These are phyloP conservation scores for Podospora pseudocomata DNA, from an alignment of 495 filamentous ascomycete genomes.

Conservation along the genomic window DNA sequence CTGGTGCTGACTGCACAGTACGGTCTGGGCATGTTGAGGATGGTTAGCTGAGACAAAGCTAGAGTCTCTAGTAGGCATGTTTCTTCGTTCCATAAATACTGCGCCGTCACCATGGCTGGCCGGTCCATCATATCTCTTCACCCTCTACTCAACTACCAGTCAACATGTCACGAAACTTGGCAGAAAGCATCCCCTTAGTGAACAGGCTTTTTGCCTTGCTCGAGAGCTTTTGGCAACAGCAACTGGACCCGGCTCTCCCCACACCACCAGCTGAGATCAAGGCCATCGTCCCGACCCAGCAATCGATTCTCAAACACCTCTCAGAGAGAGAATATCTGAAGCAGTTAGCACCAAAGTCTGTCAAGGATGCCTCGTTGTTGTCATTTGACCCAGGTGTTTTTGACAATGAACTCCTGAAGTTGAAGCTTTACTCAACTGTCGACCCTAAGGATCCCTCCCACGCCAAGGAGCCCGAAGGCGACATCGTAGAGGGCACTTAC, in stretches of 20 bases:
- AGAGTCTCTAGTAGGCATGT: neutral
- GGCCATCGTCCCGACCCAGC: slow-evolving; percentile 18
- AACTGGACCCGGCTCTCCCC: slow-evolving; percentile 21
- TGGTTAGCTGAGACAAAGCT: neutral
- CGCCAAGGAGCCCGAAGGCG: slow-evolving; percentile 25
- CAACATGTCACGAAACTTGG: slow-evolving; percentile 9
- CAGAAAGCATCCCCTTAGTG: slow-evolving; percentile 8
- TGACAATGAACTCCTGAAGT: slow-evolving; percentile 30
- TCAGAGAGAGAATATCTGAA: slow-evolving; percentile 26
- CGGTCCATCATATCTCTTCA: neutral
- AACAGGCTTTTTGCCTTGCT: slow-evolving; percentile 15
- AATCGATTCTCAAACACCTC: slow-evolving; percentile 29
- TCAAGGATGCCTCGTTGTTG: slow-evolving; percentile 26
- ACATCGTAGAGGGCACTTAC: slow-evolving; percentile 33
- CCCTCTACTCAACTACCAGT: neutral
- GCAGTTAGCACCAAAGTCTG: slow-evolving; percentile 23
- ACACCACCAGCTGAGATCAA: slow-evolving; percentile 17
- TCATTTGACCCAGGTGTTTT: slow-evolving; percentile 36
- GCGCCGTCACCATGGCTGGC: neutral
- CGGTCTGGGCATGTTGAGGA: neutral
- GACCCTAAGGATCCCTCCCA: slow-evolving; percentile 24
- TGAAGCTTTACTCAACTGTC: slow-evolving; percentile 29
- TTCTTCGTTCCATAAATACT: neutral
- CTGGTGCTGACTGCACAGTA: neutral
- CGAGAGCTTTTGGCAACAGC: slow-evolving; percentile 17